Conservation (phyloP, 2,329 filamentous ascomycete genomes). For the Aureobasidium sp. region DNA sequence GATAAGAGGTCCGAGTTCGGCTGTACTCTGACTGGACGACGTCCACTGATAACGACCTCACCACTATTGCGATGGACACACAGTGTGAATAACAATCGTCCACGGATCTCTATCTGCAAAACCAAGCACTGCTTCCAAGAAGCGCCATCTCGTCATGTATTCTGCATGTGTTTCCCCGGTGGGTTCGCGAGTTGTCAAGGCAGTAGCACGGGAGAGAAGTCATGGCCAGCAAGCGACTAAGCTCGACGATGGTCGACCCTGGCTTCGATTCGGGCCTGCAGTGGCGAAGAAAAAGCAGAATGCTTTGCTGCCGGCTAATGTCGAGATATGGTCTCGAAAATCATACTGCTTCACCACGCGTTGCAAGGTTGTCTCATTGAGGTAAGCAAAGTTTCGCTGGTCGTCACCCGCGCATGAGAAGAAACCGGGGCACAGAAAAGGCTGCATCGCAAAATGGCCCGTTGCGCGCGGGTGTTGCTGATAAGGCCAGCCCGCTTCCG, state of each 20-base stretch:
- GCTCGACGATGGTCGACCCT: background rate
- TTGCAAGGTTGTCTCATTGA: background rate
- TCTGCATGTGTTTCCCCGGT: background rate
- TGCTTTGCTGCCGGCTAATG: background rate
- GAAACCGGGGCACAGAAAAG: background rate
- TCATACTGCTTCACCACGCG: background rate
- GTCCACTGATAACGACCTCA: constrained; percentile 4
- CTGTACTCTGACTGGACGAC: constrained; percentile 8
- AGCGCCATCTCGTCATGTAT: constrained; percentile 9
- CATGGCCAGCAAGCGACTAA: background rate
- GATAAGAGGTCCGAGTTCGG: constrained; percentile 7
- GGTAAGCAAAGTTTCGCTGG: background rate
- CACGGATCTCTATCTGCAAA: background rate
- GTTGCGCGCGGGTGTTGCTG: constrained; percentile 5
- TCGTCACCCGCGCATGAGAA: background rate
- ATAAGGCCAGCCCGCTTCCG: constrained; percentile 7
- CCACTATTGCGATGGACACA: constrained; percentile 3
- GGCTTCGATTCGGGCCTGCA: background rate
- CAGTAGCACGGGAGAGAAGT: background rate
- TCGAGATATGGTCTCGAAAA: background rate
- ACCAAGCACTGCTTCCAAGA: constrained; percentile 2
- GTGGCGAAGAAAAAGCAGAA: background rate
- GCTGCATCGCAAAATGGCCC: background rate
- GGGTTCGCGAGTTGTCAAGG: background rate
- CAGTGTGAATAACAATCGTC: background rate